Percentiles rank a stretch among this genome's conserved stretches.
These are phyloP conservation scores for Irineochytrium annulatum DNA, from an alignment of 192 early-diverging fungal species.

Conservation along the genomic window DNA sequence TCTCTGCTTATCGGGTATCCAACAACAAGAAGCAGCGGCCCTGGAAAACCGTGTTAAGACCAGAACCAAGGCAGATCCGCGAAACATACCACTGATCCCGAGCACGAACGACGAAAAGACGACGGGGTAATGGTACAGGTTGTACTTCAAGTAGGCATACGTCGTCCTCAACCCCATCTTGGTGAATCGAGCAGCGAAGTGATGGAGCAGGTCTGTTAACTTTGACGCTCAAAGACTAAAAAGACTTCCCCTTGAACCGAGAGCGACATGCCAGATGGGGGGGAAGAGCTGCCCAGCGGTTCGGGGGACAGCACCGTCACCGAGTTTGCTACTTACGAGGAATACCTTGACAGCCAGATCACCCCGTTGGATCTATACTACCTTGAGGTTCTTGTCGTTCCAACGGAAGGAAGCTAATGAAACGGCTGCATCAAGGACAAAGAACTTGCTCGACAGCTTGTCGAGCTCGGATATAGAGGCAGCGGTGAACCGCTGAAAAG, in stretches of 20 bases:
- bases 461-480: conserved; percentile 61
- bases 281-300: conserved; percentile 34
- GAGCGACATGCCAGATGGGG: no score
- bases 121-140: not conserved
- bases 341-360: conserved; percentile 62
- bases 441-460: conserved; percentile 60
- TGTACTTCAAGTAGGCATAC: not conserved
- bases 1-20: no score
- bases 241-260: no score
- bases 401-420: not conserved
- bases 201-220: not conserved
- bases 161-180: not conserved
- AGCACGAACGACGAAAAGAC: not conserved
- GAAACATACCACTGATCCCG: not conserved
- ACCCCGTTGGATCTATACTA: conserved; percentile 58
- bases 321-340: conserved; percentile 62
- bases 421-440: conserved; percentile 48
- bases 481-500: conserved; percentile 60
- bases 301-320: conserved; percentile 53
- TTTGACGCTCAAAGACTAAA: not conserved
- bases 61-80: not conserved
- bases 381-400: conserved; percentile 38
- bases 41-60: no score
- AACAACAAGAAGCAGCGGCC: no score
- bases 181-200: not conserved